Evolutionary conservation across 106 monocot genomes (phyloP).

Genomic region (Dendrobium catenatum): DNA sequence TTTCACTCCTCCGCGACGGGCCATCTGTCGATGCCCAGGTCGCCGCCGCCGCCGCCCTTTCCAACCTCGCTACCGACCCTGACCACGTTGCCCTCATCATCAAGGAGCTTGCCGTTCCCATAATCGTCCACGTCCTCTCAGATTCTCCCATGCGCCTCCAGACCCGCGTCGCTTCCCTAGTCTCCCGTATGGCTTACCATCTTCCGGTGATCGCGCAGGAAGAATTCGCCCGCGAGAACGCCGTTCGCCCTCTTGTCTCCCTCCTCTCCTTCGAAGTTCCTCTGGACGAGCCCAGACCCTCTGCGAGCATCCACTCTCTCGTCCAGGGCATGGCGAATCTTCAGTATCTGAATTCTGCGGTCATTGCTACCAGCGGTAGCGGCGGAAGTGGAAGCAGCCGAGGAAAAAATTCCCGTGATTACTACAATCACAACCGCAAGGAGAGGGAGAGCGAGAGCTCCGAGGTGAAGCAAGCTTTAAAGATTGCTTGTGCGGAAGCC

Average conservation of each 20-base stretch:
- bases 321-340: slow-evolving; percentile 26
- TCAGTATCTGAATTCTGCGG: not conserved
- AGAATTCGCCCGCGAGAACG: slow-evolving; percentile 62
- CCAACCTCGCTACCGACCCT: slow-evolving; percentile 59
- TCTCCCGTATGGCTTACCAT: slow-evolving; percentile 52
- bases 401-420: slow-evolving; percentile 43
- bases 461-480: slow-evolving; percentile 55
- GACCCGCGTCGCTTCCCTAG: slow-evolving; percentile 59
- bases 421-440: slow-evolving; percentile 42
- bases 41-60: slow-evolving; percentile 60
- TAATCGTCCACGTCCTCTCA: slow-evolving; percentile 69
- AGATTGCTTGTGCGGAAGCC: slow-evolving; percentile 44
- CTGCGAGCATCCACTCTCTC: slow-evolving; percentile 65
- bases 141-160: slow-evolving; percentile 76
- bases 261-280: slow-evolving; percentile 88
- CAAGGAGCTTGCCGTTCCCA: slow-evolving; percentile 52
- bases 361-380: not conserved
- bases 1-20: slow-evolving; percentile 78
- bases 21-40: slow-evolving; percentile 69
- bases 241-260: slow-evolving; percentile 57
- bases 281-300: slow-evolving; percentile 52
- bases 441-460: slow-evolving; percentile 65
- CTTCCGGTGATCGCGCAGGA: slow-evolving; percentile 56
- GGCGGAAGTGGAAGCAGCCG: slow-evolving; percentile 18
- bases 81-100: slow-evolving; percentile 72